Evolutionary conservation across 148 eudicot genomes (phyloP).

Genomic region (Talinum fruticosum): DNA sequence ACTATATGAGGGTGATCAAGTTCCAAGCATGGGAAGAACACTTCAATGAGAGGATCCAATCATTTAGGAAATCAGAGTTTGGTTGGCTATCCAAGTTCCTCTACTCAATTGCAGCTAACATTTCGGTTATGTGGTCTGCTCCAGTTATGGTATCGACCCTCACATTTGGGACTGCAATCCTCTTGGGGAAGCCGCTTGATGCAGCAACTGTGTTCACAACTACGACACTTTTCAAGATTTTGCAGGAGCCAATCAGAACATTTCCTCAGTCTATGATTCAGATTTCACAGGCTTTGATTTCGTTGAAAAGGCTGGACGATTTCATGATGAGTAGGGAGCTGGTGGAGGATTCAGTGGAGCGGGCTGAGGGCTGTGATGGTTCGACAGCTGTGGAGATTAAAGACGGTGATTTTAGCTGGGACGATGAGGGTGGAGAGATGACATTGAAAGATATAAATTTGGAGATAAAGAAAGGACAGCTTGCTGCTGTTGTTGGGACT

Average conservation of each 20-base stretch:
- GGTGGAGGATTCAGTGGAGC: conserved; percentile 54
- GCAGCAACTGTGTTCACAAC: conserved; percentile 88
- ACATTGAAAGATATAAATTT: conserved; percentile 52
- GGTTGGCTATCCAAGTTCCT: conserved; percentile 74
- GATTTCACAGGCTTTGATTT: conserved; percentile 85
- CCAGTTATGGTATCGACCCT: conserved; percentile 55
- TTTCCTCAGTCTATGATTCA: conserved; percentile 95
- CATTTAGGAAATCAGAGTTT: conserved; percentile 64
- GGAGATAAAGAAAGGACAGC: conserved; percentile 66
- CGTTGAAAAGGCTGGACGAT: conserved; percentile 64
- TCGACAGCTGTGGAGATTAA: conserved; percentile 56
- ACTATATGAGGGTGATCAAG: conserved; percentile 87
- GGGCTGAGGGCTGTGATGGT: conserved; percentile 48
- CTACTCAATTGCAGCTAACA: conserved; percentile 54
- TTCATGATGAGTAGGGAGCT: conserved; percentile 79
- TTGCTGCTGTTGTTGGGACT: conserved; percentile 85
- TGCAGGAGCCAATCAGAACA: conserved; percentile 85
- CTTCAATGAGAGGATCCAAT: conserved; percentile 58
- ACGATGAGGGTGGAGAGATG: conserved; percentile 59
- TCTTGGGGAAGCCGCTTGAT: conserved; percentile 61
- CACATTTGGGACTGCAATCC: conserved; percentile 70
- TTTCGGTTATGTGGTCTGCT: conserved; percentile 75
- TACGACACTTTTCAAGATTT: conserved; percentile 63
- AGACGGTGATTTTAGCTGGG: conserved; percentile 81
- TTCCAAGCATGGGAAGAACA: conserved; percentile 98